Conservation (phyloP, 1,139 yeast species). For the Candida freyschussii region DNA sequence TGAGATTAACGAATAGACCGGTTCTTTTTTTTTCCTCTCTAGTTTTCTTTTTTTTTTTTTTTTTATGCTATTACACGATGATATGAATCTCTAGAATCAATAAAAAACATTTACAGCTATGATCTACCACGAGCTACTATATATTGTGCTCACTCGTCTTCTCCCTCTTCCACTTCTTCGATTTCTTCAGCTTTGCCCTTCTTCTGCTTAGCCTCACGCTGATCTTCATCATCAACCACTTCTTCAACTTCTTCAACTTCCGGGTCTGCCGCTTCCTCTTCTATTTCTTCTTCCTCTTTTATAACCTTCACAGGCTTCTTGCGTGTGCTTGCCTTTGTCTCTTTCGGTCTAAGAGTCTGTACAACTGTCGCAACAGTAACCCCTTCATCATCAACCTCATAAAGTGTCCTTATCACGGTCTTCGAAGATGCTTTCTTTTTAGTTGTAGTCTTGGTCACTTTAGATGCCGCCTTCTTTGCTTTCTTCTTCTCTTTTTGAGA, state of each 20-base stretch:
- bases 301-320: too few relatives aligned
- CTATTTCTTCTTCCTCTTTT: too few relatives aligned
- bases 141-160: too few relatives aligned
- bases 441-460: conserved; percentile 4
- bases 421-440: conserved; percentile 1
- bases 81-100: too few relatives aligned
- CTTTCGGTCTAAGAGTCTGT: conserved; percentile 18
- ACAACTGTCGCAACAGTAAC: conserved; percentile 24
- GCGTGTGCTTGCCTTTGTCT: conserved; percentile 10
- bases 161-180: too few relatives aligned
- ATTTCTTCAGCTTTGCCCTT: background rate
- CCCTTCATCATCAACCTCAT: conserved; percentile 26
- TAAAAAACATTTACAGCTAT: too few relatives aligned
- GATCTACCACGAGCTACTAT: too few relatives aligned
- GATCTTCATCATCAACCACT: conserved; percentile 4
- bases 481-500: conserved; percentile 4
- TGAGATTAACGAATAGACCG: conserved; percentile 21
- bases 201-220: conserved; percentile 5
- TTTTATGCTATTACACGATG: too few relatives aligned
- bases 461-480: conserved; percentile 5
- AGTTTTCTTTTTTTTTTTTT: conserved; percentile 1
- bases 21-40: conserved; percentile 1
- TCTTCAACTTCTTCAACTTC: too few relatives aligned
- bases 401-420: conserved; percentile 19
- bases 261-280: too few relatives aligned